Percentiles rank a stretch among this genome's conserved stretches.
These are phyloP conservation scores for Aureobasidium namibiae DNA, from an alignment of 2,329 filamentous ascomycete species.

Conservation along the genomic window DNA sequence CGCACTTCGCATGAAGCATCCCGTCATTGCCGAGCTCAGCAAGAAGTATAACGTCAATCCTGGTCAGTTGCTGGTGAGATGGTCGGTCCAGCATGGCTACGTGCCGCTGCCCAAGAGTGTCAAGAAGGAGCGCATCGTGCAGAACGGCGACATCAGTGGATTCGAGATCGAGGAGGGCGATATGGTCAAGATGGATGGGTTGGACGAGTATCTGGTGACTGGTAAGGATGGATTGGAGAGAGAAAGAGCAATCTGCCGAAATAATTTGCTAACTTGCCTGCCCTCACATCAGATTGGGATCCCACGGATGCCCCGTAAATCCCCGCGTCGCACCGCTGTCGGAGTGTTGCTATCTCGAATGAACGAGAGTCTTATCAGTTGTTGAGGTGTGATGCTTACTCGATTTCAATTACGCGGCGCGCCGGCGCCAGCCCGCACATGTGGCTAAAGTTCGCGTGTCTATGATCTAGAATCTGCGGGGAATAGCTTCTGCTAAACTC, in stretches of 20 bases:
- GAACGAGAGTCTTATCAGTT: constrained; percentile 4
- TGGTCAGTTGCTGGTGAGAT: constrained; percentile 68
- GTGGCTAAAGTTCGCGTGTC: not conserved
- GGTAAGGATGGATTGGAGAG: constrained; percentile 31
- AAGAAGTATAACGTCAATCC: constrained; percentile 62
- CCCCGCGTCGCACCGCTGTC: not conserved
- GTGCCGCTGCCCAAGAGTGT: constrained; percentile 68
- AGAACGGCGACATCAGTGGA: constrained; percentile 54
- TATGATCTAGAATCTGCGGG: not conserved
- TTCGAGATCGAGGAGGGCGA: constrained; percentile 58
- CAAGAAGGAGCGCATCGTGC: constrained; percentile 51
- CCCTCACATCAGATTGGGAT: constrained; percentile 29
- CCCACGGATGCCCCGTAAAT: constrained; percentile 22
- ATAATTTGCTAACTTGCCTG: not conserved
- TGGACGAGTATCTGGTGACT: constrained; percentile 67
- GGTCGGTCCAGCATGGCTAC: constrained; percentile 68
- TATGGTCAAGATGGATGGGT: constrained; percentile 52
- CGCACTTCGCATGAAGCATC: constrained; percentile 61
- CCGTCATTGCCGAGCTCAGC: constrained; percentile 52
- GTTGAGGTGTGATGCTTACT: constrained; percentile 7
- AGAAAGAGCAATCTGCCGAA: not conserved
- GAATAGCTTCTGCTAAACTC: not conserved
- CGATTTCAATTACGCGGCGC: constrained; percentile 8
- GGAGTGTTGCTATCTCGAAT: constrained; percentile 1
- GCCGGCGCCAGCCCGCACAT: not conserved